A percentile compares a stretch with the other conserved stretches of the same genome.
These are phyloP conservation scores for Clavariopsis aquatica DNA, from an alignment of 495 filamentous ascomycete species.

Conservation along the genomic window DNA sequence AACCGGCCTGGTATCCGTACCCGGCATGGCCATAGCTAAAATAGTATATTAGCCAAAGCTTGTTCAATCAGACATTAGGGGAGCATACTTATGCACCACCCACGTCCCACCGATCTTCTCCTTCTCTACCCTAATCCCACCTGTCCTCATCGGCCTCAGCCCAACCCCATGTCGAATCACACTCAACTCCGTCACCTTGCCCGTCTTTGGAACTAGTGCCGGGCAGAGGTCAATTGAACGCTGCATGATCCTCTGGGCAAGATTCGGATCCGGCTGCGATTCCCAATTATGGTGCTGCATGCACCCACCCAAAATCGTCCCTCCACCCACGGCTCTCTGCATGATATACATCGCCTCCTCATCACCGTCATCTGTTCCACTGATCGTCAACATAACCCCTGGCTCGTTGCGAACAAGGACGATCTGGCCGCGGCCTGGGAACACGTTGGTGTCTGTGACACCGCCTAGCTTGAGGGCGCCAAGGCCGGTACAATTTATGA, in stretches of 20 bases:
- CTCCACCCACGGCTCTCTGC: slow-evolving; percentile 74
- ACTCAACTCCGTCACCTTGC: slow-evolving; percentile 54
- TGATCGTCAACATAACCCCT: slow-evolving; percentile 65
- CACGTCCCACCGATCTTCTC: slow-evolving; percentile 69
- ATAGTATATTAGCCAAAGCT: not conserved
- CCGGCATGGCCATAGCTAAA: slow-evolving; percentile 71
- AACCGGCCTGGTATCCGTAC: slow-evolving; percentile 85
- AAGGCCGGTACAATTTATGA: slow-evolving; percentile 89
- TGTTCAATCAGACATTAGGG: not conserved
- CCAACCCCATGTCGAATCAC: slow-evolving; percentile 91
- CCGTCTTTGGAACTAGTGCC: slow-evolving; percentile 55
- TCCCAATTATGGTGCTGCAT: slow-evolving; percentile 87
- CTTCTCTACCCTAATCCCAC: slow-evolving; percentile 79
- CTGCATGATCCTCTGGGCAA: slow-evolving; percentile 87
- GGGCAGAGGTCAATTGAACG: slow-evolving; percentile 72
- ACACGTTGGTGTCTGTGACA: slow-evolving; percentile 72
- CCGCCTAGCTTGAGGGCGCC: slow-evolving; percentile 73
- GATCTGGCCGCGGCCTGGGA: slow-evolving; percentile 82
- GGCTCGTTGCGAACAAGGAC: slow-evolving; percentile 85
- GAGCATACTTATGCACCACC: slow-evolving; percentile 84
- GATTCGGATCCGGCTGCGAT: slow-evolving; percentile 72
- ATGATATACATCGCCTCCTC: slow-evolving; percentile 89
- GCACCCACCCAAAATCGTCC: slow-evolving; percentile 83
- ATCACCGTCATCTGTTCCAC: slow-evolving; percentile 76
- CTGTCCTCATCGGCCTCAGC: slow-evolving; percentile 72